Conservation (phyloP, 345 rosid species). For the Noccaea bulbosa region DNA sequence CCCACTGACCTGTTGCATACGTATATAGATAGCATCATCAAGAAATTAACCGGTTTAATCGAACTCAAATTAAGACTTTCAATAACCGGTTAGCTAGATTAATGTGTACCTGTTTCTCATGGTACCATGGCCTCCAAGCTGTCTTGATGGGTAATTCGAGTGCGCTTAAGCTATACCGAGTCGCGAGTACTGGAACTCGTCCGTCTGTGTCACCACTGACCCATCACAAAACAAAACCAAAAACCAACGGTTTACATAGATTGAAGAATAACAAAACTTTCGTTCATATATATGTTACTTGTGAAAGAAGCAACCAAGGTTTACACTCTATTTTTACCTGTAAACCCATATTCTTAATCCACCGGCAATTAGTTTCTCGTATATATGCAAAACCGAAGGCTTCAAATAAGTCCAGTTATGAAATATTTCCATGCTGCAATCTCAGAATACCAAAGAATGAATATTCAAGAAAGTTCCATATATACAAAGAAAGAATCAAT, state of each 20-base stretch:
- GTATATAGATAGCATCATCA: background rate
- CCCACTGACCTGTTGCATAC: constrained; percentile 67
- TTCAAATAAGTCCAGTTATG: constrained; percentile 57
- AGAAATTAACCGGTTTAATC: background rate
- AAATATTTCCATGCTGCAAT: constrained; percentile 58
- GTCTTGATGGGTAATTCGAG: constrained; percentile 68
- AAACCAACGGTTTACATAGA: constrained; percentile 1
- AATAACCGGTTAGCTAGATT: constrained; percentile 10
- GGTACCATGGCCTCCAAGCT: constrained; percentile 96
- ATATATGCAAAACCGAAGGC: constrained; percentile 79
- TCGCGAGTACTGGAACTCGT: constrained; percentile 89
- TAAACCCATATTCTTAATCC: constrained; percentile 89
- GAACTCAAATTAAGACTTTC: background rate
- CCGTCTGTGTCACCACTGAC: constrained; percentile 97
- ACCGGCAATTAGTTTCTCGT: constrained; percentile 74
- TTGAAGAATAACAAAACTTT: background rate
- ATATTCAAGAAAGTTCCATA: constrained; percentile 21
- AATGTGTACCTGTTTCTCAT: constrained; percentile 66
- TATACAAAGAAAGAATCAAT: background rate
- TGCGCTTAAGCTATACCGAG: constrained; percentile 73
- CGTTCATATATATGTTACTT: constrained; percentile 11
- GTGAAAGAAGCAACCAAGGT: constrained; percentile 4
- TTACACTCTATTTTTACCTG: constrained; percentile 52
- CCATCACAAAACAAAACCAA: constrained; percentile 19
- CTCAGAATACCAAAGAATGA: background rate